Conservation (phyloP, 176 grass and related monocot genomes). For the Raddia guianensis region DNA sequence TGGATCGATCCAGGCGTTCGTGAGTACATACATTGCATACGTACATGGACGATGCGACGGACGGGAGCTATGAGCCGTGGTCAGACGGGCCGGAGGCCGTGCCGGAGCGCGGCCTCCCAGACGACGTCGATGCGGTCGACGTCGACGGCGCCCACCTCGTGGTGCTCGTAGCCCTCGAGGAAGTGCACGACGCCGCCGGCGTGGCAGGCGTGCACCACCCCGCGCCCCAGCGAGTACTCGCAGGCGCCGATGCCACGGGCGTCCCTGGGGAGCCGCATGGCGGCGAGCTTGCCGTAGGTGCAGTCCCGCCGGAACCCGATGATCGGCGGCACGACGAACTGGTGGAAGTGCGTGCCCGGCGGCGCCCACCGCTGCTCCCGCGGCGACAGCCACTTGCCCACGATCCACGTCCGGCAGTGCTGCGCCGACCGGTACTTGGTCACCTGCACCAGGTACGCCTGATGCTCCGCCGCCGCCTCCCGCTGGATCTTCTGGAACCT, state of each 20-base stretch:
- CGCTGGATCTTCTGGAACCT: slow-evolving; percentile 59
- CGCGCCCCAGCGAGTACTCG: slow-evolving; percentile 86
- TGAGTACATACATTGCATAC: too few species aligned
- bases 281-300: slow-evolving; percentile 93
- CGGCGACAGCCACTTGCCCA: slow-evolving; percentile 86
- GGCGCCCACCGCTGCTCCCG: slow-evolving; percentile 82
- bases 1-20: too few species aligned
- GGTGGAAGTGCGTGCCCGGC: slow-evolving; percentile 91
- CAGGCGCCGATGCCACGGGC: slow-evolving; percentile 60
- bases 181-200: slow-evolving; percentile 82
- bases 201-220: slow-evolving; percentile 86
- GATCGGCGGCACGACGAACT: slow-evolving; percentile 93
- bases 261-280: slow-evolving; percentile 82
- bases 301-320: slow-evolving; percentile 81
- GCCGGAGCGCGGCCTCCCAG: slow-evolving; percentile 79
- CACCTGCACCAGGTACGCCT: slow-evolving; percentile 68
- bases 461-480: slow-evolving; percentile 55
- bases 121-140: slow-evolving; percentile 82
- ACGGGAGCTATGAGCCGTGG: too few species aligned
- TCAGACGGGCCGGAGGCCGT: slow-evolving; percentile 70
- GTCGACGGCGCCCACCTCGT: slow-evolving; percentile 89
- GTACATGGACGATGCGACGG: background rate
- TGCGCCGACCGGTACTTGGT: slow-evolving; percentile 67
- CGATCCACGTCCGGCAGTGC: slow-evolving; percentile 79
- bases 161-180: slow-evolving; percentile 74